Evolutionary conservation across 2,329 filamentous ascomycete species (phyloP).

Genomic region (Aureobasidium mangrovei): DNA sequence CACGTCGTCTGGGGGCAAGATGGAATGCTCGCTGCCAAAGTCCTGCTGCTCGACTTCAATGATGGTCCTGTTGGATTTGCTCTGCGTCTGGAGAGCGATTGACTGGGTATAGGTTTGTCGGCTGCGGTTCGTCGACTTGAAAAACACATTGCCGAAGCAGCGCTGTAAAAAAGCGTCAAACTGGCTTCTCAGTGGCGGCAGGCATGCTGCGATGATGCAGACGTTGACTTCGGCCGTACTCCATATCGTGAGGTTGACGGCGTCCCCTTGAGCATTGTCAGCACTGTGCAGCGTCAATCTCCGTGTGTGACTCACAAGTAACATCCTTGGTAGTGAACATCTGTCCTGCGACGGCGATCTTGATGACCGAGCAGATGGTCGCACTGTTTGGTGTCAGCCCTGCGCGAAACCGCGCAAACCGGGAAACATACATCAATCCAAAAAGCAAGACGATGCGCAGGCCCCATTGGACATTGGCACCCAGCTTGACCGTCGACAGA

Average conservation of each 20-base stretch:
- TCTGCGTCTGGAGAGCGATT: neutral
- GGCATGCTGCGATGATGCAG: slow-evolving; percentile 16
- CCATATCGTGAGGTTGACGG: slow-evolving; percentile 16
- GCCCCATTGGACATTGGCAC: slow-evolving; percentile 15
- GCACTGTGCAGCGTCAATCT: too few relatives aligned
- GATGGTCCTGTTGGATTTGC: neutral
- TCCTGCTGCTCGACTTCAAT: neutral
- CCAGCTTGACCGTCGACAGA: slow-evolving; percentile 15
- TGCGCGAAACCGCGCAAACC: too few relatives aligned
- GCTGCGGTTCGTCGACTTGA: neutral
- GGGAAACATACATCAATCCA: slow-evolving; percentile 14
- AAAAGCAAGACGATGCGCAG: slow-evolving; percentile 14
- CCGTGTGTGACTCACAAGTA: neutral
- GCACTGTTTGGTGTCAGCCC: neutral
- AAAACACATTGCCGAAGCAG: slow-evolving; percentile 10
- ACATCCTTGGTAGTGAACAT: slow-evolving; percentile 13
- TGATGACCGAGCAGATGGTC: slow-evolving; percentile 15
- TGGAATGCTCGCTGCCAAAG: neutral
- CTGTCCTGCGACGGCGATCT: slow-evolving; percentile 12
- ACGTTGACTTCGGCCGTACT: slow-evolving; percentile 15
- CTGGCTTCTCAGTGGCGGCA: slow-evolving; percentile 15
- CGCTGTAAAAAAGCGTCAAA: slow-evolving; percentile 13
- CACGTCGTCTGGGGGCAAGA: slow-evolving; percentile 1
- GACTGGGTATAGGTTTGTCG: neutral
- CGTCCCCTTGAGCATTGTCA: slow-evolving; percentile 5